Evolutionary conservation across 1,284 basidiomycete genomes (phyloP), one percentile per base, ranked within the genome.

Genomic region (Mycena sp.): DNA sequence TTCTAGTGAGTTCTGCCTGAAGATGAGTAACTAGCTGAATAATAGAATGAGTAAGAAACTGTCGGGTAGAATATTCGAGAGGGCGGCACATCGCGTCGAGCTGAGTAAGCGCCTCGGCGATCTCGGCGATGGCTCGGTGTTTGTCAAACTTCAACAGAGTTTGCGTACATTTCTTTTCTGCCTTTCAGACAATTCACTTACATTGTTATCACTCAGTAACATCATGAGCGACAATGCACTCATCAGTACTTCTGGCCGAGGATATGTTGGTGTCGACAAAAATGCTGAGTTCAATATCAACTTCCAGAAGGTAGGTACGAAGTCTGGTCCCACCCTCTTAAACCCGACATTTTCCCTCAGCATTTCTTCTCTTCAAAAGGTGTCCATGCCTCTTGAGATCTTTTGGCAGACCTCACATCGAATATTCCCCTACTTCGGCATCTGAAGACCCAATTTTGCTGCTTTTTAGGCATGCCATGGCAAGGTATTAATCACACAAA

Each of bases 211-310:
- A 25, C 6, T 38, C 35, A 9, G 19, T 38, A 58, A 58, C 28
- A 2, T 58, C 12, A 19, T 58, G 2, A 46, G 57, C 10, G 57
- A 58, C n/a, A 58, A 51, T 38, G 19, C 56, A 1, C 19, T 58
- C 0, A 58, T 58, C 10, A 43, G 10, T 10, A 57, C 55, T 0
- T 41, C 35, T 4, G 55, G 55, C 0, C 44, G 21, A 3, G 17
- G 35, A 2, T 58, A 58, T 11, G 56, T 58, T 6, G 56, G 46
- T 6, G 56, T 58, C 1, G 56, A 58, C 17, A 58, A 58, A 29
- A 58, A 58, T 35, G 46, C 56, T 11, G 56, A 58, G n/a, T 58
- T 58, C 12, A 58, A 58, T 17, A 58, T 58, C 3, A 58, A 58
- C 19, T 58, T 58, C 21, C 46, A 58, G 40, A 58, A 58, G 23